Conservation (phyloP, 2,329 filamentous ascomycete genomes). For the Beauveria rudraprayagi region DNA sequence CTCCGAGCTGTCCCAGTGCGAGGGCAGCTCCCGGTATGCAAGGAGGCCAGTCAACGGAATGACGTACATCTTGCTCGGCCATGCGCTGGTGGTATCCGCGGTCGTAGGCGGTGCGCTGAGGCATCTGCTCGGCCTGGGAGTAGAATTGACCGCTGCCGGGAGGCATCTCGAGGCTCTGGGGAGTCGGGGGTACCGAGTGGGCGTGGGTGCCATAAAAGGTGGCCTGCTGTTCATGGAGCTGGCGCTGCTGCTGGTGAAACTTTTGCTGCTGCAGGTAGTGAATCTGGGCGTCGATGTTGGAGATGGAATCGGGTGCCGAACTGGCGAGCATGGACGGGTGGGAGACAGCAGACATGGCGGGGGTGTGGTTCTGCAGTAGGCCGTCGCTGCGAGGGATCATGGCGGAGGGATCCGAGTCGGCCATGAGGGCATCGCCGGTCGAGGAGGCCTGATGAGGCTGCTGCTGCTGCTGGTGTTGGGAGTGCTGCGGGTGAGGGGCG, state of each 20-base stretch:
- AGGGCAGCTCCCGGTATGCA: too few relatives aligned
- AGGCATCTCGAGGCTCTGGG: slow-evolving; percentile 72
- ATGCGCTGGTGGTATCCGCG: slow-evolving; percentile 53
- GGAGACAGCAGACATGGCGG: slow-evolving; percentile 37
- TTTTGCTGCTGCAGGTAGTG: slow-evolving; percentile 58
- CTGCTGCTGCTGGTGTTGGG: slow-evolving; percentile 7
- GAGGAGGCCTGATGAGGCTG: slow-evolving; percentile 20
- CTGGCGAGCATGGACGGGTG: slow-evolving; percentile 38
- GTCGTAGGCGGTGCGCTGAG: slow-evolving; percentile 56
- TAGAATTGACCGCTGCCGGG: slow-evolving; percentile 51
- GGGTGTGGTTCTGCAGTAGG: slow-evolving; percentile 37
- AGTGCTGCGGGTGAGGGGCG: background rate
- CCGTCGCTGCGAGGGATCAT: slow-evolving; percentile 23
- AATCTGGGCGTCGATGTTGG: slow-evolving; percentile 57
- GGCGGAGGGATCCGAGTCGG: slow-evolving; percentile 22
- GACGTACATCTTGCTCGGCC: slow-evolving; percentile 58
- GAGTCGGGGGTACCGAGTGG: slow-evolving; percentile 66
- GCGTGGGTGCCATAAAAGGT: slow-evolving; percentile 47
- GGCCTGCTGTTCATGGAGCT: slow-evolving; percentile 48
- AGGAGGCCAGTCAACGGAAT: background rate
- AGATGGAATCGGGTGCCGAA: slow-evolving; percentile 41
- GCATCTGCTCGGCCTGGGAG: slow-evolving; percentile 43
- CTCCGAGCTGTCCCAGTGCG: too few relatives aligned
- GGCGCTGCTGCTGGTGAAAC: slow-evolving; percentile 51
- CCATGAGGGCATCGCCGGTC: slow-evolving; percentile 29